phyloP scores from a whole-genome alignment of 768 basidiomycete genomes.

The Boletus barrowsii region DNA sequence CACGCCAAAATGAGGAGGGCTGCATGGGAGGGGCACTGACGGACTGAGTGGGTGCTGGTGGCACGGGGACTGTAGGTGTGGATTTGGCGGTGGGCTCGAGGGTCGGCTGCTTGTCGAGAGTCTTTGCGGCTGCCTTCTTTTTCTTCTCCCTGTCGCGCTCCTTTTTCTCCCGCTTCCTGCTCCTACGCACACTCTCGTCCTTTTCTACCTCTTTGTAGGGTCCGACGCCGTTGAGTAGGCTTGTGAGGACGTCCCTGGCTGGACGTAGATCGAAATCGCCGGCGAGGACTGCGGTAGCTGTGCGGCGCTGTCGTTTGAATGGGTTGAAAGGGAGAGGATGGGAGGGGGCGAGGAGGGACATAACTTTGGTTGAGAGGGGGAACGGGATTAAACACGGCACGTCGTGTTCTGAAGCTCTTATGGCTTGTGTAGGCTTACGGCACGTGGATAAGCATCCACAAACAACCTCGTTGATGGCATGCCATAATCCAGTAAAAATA shows the following conservation, averaged over 20 bases:
- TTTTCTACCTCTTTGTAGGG: slow-evolving; percentile 62
- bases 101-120: slow-evolving; percentile 33
- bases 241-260: slow-evolving; percentile 73
- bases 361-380: slow-evolving; percentile 8
- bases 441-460: slow-evolving; percentile 35
- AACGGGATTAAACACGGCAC: slow-evolving; percentile 17
- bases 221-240: slow-evolving; percentile 71
- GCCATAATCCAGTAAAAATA: slow-evolving; percentile 5
- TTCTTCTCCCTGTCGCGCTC: slow-evolving; percentile 52
- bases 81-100: slow-evolving; percentile 13
- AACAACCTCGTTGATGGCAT: slow-evolving; percentile 35
- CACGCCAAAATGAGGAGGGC: slow-evolving; percentile 60
- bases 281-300: slow-evolving; percentile 72
- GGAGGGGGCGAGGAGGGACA: slow-evolving; percentile 24
- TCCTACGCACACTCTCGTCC: slow-evolving; percentile 54
- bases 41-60: slow-evolving; percentile 19
- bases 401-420: slow-evolving; percentile 35
- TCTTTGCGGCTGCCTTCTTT: slow-evolving; percentile 35
- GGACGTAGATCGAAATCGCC: slow-evolving; percentile 70
- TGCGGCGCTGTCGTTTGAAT: slow-evolving; percentile 47
- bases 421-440: slow-evolving; percentile 35
- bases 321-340: slow-evolving; percentile 16
- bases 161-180: slow-evolving; percentile 47
- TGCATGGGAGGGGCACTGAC: slow-evolving; percentile 31
- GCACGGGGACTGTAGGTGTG: slow-evolving; percentile 18